Conservation (phyloP, 768 basidiomycete genomes). For the Boletus subcaerulescens region DNA sequence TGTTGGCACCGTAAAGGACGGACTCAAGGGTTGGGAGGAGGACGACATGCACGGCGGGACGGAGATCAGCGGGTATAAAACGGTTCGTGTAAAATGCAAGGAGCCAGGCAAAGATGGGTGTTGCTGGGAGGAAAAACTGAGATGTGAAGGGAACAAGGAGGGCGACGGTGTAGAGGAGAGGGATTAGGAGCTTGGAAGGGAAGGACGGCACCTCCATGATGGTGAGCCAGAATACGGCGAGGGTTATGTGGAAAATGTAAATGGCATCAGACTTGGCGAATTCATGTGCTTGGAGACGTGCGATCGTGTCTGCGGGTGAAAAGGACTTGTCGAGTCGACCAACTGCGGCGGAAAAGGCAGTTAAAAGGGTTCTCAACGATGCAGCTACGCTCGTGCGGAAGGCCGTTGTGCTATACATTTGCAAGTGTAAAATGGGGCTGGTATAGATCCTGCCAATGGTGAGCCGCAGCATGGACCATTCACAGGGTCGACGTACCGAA, state of each 20-base stretch:
- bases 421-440: background rate
- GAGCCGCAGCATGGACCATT: background rate
- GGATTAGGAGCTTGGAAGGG: constrained; percentile 75
- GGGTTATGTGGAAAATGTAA: constrained; percentile 61
- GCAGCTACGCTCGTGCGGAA: constrained; percentile 3
- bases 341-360: constrained; percentile 59
- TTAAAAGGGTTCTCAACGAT: constrained; percentile 17
- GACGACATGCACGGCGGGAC: constrained; percentile 87
- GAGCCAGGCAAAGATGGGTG: constrained; percentile 83
- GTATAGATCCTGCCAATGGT: background rate
- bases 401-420: constrained; percentile 1
- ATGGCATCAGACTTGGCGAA: constrained; percentile 57
- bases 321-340: constrained; percentile 73
- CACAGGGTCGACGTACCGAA: background rate
- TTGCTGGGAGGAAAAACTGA: constrained; percentile 88
- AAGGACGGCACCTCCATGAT: constrained; percentile 70
- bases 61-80: constrained; percentile 72
- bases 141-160: constrained; percentile 83
- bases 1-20: constrained; percentile 95
- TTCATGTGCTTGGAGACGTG: constrained; percentile 52
- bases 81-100: constrained; percentile 83
- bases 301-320: constrained; percentile 64
- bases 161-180: constrained; percentile 61
- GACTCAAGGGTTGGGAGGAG: constrained; percentile 93
- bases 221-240: constrained; percentile 67